Evolutionary conservation across 495 filamentous ascomycete species (phyloP).

Genomic region (Podospora pseudoanserina): DNA sequence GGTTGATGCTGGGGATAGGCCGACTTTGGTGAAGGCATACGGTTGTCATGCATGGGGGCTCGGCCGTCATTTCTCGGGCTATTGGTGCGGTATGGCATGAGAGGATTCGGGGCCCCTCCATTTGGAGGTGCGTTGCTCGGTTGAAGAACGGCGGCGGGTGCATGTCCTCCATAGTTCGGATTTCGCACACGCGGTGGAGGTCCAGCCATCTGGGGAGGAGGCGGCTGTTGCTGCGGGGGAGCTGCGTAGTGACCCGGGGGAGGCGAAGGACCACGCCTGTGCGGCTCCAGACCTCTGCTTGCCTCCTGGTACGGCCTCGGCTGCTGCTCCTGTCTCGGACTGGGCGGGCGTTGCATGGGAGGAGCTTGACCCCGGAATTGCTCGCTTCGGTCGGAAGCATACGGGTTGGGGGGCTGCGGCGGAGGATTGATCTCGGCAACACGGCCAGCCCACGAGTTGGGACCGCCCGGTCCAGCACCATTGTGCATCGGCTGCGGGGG

Average conservation of each 20-base stretch:
- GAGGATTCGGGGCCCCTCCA: conserved; percentile 55
- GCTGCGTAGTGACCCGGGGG: conserved; percentile 61
- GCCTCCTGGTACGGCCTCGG: conserved; percentile 72
- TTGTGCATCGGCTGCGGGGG: conserved; percentile 46
- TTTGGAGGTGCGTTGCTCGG: conserved; percentile 26
- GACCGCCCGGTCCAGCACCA: conserved; percentile 56
- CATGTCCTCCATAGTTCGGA: conserved; percentile 63
- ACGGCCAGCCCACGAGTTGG: conserved; percentile 69
- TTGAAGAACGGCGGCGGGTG: conserved; percentile 50
- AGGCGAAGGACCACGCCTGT: conserved; percentile 43
- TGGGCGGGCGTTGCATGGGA: conserved; percentile 59
- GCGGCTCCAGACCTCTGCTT: conserved; percentile 45
- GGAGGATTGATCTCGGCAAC: conserved; percentile 74
- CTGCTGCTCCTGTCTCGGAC: conserved; percentile 67
- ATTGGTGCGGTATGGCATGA: conserved; percentile 74
- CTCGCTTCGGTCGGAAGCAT: conserved; percentile 65
- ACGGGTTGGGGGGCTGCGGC: conserved; percentile 68
- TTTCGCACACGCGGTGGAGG: conserved; percentile 59
- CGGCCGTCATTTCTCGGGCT: conserved; percentile 77
- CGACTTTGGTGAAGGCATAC: conserved; percentile 77
- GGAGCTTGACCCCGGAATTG: conserved; percentile 47
- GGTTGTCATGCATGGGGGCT: conserved; percentile 74
- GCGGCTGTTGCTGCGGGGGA: conserved; percentile 42
- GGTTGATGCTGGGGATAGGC: conserved; percentile 76
- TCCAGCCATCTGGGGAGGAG: conserved; percentile 41